These are phyloP conservation scores for Paramyrothecium roridum DNA, from an alignment of 2,329 filamentous ascomycete genomes.

Conservation along the genomic window DNA sequence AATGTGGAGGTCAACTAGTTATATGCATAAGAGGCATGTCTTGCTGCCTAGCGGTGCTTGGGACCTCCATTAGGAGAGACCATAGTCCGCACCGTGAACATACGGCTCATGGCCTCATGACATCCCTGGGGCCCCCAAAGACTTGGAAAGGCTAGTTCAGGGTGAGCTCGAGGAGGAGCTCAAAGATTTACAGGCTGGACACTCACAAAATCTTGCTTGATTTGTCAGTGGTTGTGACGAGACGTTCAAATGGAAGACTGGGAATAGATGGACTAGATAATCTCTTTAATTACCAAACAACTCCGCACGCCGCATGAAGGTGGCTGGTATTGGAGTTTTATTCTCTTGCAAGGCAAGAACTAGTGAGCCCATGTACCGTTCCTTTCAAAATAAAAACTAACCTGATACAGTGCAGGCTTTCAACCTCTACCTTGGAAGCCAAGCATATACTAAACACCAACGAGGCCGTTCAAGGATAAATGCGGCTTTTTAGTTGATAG, in stretches of 20 bases:
- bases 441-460: no score
- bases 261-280: slow-evolving; percentile 25
- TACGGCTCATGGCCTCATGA: no score
- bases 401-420: slow-evolving; percentile 36
- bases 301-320: slow-evolving; percentile 50
- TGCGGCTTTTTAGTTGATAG: no score
- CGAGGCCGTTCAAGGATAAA: no score
- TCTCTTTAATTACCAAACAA: slow-evolving; percentile 46
- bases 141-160: slow-evolving; percentile 5
- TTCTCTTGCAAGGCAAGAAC: slow-evolving; percentile 37
- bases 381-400: slow-evolving; percentile 21
- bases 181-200: slow-evolving; percentile 22
- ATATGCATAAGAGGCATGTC: no score
- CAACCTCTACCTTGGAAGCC: slow-evolving; percentile 51
- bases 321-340: slow-evolving; percentile 55
- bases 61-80: no score
- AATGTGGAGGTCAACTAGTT: no score
- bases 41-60: no score
- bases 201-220: slow-evolving; percentile 42
- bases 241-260: slow-evolving; percentile 14
- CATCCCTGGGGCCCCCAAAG: slow-evolving; percentile 4
- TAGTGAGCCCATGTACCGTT: background rate
- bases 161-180: slow-evolving; percentile 4
- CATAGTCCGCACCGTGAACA: no score
- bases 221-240: slow-evolving; percentile 51